Conservation (phyloP, 805 yeast species). For the Lachancea cidri region DNA sequence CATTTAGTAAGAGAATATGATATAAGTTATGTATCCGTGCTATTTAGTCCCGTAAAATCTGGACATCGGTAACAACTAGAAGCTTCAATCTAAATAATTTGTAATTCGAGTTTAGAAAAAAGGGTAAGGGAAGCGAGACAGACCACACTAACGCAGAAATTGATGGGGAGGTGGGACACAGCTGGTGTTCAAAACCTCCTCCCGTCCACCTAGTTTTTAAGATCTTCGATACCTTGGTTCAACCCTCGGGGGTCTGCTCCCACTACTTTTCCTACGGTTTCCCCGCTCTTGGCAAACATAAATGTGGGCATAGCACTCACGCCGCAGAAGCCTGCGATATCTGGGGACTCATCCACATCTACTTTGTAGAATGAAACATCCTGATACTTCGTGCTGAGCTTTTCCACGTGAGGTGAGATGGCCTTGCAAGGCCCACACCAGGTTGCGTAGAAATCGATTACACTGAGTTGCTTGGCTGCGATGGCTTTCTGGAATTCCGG, state of each 20-base stretch:
- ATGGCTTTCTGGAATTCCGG: conserved; percentile 35
- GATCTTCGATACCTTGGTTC: conserved; percentile 31
- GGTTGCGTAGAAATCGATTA: conserved; percentile 63
- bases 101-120: too few relatives aligned
- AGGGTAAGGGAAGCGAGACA: too few relatives aligned
- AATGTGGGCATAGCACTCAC: conserved; percentile 77
- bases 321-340: conserved; percentile 55
- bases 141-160: too few relatives aligned
- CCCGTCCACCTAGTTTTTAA: not conserved
- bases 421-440: conserved; percentile 82
- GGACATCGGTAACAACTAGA: too few relatives aligned
- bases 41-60: too few relatives aligned
- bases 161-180: too few relatives aligned
- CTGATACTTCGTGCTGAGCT: conserved; percentile 34
- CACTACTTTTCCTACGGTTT: conserved; percentile 49
- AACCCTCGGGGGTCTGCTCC: conserved; percentile 50
- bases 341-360: conserved; percentile 61
- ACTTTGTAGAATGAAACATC: conserved; percentile 58
- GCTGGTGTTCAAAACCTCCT: too few relatives aligned
- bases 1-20: too few relatives aligned
- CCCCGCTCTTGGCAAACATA: conserved; percentile 55
- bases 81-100: too few relatives aligned
- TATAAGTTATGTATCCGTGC: too few relatives aligned
- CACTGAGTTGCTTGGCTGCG: conserved; percentile 38
- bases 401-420: conserved; percentile 53